These are phyloP conservation scores for Raffaelea arxii DNA, from an alignment of 2,329 filamentous ascomycete genomes.

Conservation along the genomic window DNA sequence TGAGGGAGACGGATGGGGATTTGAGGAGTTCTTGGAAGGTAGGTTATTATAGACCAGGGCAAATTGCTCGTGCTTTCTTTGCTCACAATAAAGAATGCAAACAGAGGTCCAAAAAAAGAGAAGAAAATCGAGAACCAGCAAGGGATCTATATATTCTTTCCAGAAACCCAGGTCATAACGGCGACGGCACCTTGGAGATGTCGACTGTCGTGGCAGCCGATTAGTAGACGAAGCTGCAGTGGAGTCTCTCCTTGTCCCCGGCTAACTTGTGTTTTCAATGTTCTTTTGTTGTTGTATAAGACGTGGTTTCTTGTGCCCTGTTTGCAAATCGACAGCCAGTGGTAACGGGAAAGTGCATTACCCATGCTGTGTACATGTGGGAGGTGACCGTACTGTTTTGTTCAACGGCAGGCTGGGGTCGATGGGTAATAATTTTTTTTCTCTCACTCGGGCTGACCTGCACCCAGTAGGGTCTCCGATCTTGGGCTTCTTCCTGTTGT, in stretches of 20 bases:
- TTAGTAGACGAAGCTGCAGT: slow-evolving; percentile 6
- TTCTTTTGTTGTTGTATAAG: slow-evolving; percentile 2
- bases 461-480: neutral
- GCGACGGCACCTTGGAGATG: slow-evolving; percentile 3
- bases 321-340: slow-evolving; percentile 5
- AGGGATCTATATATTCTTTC: slow-evolving; percentile 9
- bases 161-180: slow-evolving; percentile 7
- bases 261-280: neutral
- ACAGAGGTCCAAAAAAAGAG: neutral
- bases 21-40: too few relatives aligned
- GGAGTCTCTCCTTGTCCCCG: slow-evolving; percentile 2
- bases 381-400: neutral
- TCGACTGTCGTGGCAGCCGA: slow-evolving; percentile 11
- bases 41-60: too few relatives aligned
- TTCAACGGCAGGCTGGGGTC: neutral
- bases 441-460: neutral
- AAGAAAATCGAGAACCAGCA: too few relatives aligned
- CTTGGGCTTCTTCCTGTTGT: neutral
- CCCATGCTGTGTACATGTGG: slow-evolving; percentile 5
- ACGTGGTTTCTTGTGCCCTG: slow-evolving; percentile 2
- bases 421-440: slow-evolving; percentile 1
- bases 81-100: too few relatives aligned
- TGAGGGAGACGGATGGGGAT: too few relatives aligned
- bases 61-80: too few relatives aligned
- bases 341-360: slow-evolving; percentile 2